Percentiles rank a stretch among this genome's conserved stretches.
phyloP scores from a whole-genome alignment of 2,329 filamentous ascomycete genomes.

The Ceratocystis alfenasii region DNA sequence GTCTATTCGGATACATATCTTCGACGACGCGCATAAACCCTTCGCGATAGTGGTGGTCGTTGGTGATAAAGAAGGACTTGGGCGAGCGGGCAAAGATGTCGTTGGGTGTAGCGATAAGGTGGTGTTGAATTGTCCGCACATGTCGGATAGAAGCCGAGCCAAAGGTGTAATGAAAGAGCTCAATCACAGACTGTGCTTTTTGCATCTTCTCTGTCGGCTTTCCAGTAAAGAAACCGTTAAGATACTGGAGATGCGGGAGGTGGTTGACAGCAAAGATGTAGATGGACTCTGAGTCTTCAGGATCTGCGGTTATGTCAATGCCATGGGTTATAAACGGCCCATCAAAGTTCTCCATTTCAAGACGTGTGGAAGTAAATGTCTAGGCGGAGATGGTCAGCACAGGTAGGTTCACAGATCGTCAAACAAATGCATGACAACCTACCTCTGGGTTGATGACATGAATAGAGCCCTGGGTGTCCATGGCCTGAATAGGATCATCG shows the following conservation, averaged over 20 bases:
- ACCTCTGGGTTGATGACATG: conserved; percentile 45
- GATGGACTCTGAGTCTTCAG: conserved; percentile 33
- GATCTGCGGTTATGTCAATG: conserved; percentile 46
- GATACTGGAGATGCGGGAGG: conserved; percentile 37
- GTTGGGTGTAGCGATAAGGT: conserved; percentile 45
- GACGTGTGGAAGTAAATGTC: conserved; percentile 36
- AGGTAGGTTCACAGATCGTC: background rate
- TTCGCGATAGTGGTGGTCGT: conserved; percentile 44
- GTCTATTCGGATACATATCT: conserved; percentile 31
- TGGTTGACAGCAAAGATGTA: conserved; percentile 53
- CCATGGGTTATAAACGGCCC: conserved; percentile 47
- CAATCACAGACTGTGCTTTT: conserved; percentile 41
- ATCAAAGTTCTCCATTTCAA: conserved; percentile 40
- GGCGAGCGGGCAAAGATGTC: conserved; percentile 41
- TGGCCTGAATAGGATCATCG: conserved; percentile 30
- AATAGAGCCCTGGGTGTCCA: conserved; percentile 34
- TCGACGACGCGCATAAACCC: conserved; percentile 39
- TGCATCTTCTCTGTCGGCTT: conserved; percentile 24
- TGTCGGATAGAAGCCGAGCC: conserved; percentile 34
- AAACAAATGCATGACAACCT: conserved; percentile 23
- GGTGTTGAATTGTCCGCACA: conserved; percentile 42
- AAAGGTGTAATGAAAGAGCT: conserved; percentile 45
- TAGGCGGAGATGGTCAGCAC: conserved; percentile 24
- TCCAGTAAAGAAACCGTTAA: conserved; percentile 19
- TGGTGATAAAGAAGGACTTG: conserved; percentile 44